These are phyloP conservation scores for Verticillium nubilum DNA, from an alignment of 2,329 filamentous ascomycete genomes.

Conservation along the genomic window DNA sequence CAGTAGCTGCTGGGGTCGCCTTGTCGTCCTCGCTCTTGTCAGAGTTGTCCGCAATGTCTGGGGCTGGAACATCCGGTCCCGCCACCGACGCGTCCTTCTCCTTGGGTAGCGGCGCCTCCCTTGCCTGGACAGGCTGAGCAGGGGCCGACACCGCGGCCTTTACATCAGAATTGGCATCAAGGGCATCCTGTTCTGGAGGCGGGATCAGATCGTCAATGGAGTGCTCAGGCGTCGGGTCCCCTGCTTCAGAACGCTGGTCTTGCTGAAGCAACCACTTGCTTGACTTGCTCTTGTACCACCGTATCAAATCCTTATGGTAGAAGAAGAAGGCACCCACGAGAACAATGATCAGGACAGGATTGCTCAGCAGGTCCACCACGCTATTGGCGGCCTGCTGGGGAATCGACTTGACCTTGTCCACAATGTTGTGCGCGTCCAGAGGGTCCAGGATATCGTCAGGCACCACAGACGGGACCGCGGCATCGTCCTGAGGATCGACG, in stretches of 20 bases:
- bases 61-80: not conserved
- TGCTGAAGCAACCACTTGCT: constrained; percentile 16
- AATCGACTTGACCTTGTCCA: constrained; percentile 44
- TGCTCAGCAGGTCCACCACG: constrained; percentile 49
- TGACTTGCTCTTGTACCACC: constrained; percentile 27
- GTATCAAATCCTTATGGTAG: constrained; percentile 39
- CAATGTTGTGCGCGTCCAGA: constrained; percentile 33
- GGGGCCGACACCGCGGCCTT: not conserved
- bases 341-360: constrained; percentile 45
- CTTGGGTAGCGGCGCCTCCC: not conserved
- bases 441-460: constrained; percentile 20
- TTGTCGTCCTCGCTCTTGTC: constrained; percentile 6
- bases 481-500: constrained; percentile 27
- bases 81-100: not conserved
- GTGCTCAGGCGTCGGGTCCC: constrained; percentile 4
- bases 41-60: not conserved
- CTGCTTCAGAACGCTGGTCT: constrained; percentile 14
- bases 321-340: constrained; percentile 36
- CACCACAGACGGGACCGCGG: constrained; percentile 20
- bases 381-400: constrained; percentile 44
- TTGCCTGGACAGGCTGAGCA: not conserved
- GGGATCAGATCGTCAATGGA: constrained; percentile 3
- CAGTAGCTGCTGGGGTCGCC: not conserved
- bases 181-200: not conserved
- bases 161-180: not conserved